Evolutionary conservation across 768 basidiomycete species (phyloP).

Genomic region (Gloeopeniophorella convolvens): DNA sequence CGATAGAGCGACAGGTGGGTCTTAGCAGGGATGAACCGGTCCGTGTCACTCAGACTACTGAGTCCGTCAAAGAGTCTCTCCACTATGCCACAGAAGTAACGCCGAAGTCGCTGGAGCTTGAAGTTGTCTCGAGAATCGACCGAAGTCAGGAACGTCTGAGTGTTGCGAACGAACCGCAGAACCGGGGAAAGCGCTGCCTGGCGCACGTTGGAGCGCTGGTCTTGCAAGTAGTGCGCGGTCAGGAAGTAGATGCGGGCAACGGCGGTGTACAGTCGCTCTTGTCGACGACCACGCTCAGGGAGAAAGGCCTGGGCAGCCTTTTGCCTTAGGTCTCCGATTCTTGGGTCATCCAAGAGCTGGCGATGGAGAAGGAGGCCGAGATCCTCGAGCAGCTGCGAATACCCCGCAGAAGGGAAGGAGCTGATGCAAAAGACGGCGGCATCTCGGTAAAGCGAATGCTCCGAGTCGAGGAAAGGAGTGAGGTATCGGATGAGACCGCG

Average conservation of each 20-base stretch:
- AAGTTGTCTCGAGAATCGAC: conserved; percentile 69
- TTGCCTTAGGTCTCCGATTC: conserved; percentile 25
- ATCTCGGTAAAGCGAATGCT: conserved; percentile 77
- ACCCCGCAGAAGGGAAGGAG: conserved; percentile 69
- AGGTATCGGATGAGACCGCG: conserved; percentile 79
- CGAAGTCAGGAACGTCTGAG: conserved; percentile 68
- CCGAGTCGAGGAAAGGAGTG: conserved; percentile 82
- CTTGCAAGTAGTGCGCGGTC: conserved; percentile 69
- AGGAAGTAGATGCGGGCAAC: conserved; percentile 86
- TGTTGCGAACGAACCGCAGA: conserved; percentile 81
- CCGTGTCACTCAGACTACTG: conserved; percentile 61
- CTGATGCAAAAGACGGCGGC: conserved; percentile 86
- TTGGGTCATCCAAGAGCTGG: conserved; percentile 76
- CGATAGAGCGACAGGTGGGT: conserved; percentile 77
- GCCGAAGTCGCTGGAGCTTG: conserved; percentile 71
- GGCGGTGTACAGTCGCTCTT: conserved; percentile 76
- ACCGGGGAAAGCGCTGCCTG: conserved; percentile 72
- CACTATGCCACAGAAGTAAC: conserved; percentile 87
- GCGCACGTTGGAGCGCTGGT: conserved; percentile 60
- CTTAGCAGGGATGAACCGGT: conserved; percentile 67
- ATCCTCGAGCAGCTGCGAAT: conserved; percentile 79
- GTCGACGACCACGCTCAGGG: conserved; percentile 56
- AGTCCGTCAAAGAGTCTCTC: conserved; percentile 80
- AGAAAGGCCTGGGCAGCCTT: conserved; percentile 41
- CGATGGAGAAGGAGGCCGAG: conserved; percentile 72